Base-by-base conservation (phyloP, 2,329 filamentous ascomycete genomes). In the Apiospora marii region DNA sequence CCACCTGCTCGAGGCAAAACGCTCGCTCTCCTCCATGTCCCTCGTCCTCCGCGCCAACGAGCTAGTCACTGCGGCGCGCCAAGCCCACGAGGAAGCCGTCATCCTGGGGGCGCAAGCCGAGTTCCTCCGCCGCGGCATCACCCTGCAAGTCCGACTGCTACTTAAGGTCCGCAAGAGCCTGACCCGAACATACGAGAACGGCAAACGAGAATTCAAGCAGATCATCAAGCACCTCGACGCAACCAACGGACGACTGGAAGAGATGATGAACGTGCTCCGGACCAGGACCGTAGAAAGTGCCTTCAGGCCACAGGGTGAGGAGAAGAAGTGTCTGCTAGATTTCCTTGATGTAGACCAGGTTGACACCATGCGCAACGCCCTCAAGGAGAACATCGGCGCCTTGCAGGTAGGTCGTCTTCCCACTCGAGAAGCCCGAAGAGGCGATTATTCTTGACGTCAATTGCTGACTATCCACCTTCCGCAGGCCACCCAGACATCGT, bases 1-100 rank as follows among this genome's bases (percentile, higher is more conserved):
- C 70, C 92, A 97, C 83, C 92, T 98, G 48, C 90, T 98, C 53
- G 92, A 93, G 43, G 93, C 96, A 12, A 98, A 98, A 81, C 91
- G 94, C 64, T 95, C 95, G 0, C 88, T 98, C 5, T 93, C 93
- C 22, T 94, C 94, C 14, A 95, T 97, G 81, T 90, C 88, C 58
- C 91, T 93, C 73, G 94, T 98, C 70, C 92, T 94, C 80, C 93
- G 94, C 73, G 95, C 95, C 75, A 95, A 96, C 80, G 93, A 97
- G 79, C 91, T 98, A 72, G 93, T 96, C 64, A 94, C 90, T 27
- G 87, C 90, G 19, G 94, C 95, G 5, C 92, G 94, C 46, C 85
- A 88, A 44, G 89, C 94, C 46, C 87, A 98, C 75, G 94, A 97
- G 79, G 92, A 96, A 76, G 92, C 92, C 68, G 92, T 94, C 70